A percentile compares a stretch with the other conserved stretches of the same genome.
phyloP scores from a whole-genome alignment of 202 grass and related monocot species.

The Hordeum pubiflorum region DNA sequence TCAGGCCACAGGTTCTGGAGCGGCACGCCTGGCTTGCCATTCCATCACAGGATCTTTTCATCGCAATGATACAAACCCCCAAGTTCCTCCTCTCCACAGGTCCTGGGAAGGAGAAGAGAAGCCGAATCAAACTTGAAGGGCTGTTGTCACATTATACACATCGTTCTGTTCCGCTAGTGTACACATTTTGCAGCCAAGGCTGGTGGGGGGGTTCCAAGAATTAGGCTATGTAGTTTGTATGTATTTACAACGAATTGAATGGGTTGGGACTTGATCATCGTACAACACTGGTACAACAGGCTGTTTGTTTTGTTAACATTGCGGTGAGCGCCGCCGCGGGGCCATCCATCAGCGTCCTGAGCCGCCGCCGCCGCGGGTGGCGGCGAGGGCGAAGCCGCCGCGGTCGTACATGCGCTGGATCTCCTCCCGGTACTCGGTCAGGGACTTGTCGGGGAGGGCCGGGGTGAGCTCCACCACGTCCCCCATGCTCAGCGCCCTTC shows the following conservation, averaged over 20 bases:
- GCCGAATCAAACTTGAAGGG: conserved; percentile 25
- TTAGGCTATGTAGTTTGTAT: conserved; percentile 30
- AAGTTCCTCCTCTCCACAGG: not conserved
- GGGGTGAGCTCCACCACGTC: conserved; percentile 81
- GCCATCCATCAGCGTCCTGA: conserved; percentile 28
- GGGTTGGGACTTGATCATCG: conserved; percentile 21
- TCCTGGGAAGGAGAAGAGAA: not conserved
- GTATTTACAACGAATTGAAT: conserved; percentile 79
- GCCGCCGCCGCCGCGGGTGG: conserved; percentile 32
- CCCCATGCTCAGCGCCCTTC: conserved; percentile 71
- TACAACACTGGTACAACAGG: conserved; percentile 22
- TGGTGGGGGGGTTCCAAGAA: too few relatives aligned
- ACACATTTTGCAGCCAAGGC: conserved; percentile 23
- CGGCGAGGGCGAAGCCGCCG: conserved; percentile 25
- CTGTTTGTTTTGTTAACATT: not conserved
- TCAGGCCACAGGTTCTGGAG: not conserved
- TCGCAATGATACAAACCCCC: not conserved
- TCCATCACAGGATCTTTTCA: conserved; percentile 4
- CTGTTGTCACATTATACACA: not conserved
- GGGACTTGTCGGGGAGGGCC: conserved; percentile 43
- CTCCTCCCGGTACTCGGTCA: conserved; percentile 65
- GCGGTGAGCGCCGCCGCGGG: not conserved
- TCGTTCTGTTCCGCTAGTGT: not conserved
- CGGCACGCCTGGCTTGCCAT: not conserved
- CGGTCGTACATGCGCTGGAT: conserved; percentile 89